Evolutionary conservation across 2,329 filamentous ascomycete species (phyloP), one percentile per base, ranked within the genome.

Genomic region (Microsporum audouinii): DNA sequence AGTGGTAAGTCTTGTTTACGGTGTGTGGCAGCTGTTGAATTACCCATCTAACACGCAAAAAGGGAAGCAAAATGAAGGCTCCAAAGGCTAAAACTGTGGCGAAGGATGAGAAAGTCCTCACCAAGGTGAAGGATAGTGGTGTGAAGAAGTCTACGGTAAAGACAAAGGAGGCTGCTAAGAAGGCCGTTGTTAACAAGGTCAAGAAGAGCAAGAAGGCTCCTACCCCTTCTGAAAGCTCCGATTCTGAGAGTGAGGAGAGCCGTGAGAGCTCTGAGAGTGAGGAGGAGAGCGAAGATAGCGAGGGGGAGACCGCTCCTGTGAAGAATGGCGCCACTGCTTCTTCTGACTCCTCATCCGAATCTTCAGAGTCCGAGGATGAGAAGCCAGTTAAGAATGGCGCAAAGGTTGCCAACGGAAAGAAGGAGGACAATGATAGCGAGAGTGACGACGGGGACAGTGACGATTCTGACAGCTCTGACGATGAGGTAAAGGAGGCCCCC

Each of bases 41-140:
- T n/a, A 14, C 14, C 7, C n/a, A 17, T 31, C 33, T 38, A 41
- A 29, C 33, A 3, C 34, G 31, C 5, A 14, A 33, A 34, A 5
- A 53, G 49, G 49, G 49, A 57, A 57, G n/a, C 33, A 41, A 62
- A 69, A 67, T 68, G 69, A 76, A 68, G 67, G 77, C 77, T 74
- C 76, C 75, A 57, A 78, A 78, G 71, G 72, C 74, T 60, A 77
- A 78, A 71, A 65, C 69, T 61, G 68, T 63, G 57, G 69, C 76
- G 62, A 76, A 77, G 68, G 66, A 71, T 63, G 69, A 72, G 69
- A 77, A 77, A 71, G 67, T 72, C 66, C 63, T 78, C 65, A 72
- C 67, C 70, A 78, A 78, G 71, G 77, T 78, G 68, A 79, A 79
- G 72, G 72, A 74, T 65, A 71, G 72, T 62, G 76, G 72, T 63